phyloP scores from a whole-genome alignment of 805 yeast species.

The Hyphopichia homilentoma region DNA sequence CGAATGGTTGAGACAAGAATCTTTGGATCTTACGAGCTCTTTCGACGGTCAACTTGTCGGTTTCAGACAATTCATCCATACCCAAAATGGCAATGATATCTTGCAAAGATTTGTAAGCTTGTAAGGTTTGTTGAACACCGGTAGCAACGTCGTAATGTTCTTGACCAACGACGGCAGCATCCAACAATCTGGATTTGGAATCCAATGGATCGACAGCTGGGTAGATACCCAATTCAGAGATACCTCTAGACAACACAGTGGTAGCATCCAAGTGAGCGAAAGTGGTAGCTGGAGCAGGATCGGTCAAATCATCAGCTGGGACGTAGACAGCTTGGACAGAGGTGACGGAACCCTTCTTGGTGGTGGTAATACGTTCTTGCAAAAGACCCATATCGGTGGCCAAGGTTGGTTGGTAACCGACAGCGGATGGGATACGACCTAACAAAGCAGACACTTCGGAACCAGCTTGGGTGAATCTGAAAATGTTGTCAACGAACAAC shows the following conservation, averaged over 20 bases:
- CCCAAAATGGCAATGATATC: constrained; percentile 99
- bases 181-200: constrained; percentile 98
- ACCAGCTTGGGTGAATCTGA: constrained; percentile 99
- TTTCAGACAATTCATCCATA: constrained; percentile 99
- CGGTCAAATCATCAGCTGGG: constrained; percentile 99
- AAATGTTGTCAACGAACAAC: constrained; percentile 98
- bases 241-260: constrained; percentile 99
- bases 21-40: constrained; percentile 99
- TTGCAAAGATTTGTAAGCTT: constrained; percentile 99
- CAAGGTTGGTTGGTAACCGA: constrained; percentile 99
- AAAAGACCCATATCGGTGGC: constrained; percentile 99
- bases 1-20: constrained; percentile 99
- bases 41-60: constrained; percentile 98
- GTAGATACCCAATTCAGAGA: constrained; percentile 99
- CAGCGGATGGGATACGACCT: constrained; percentile 99
- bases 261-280: constrained; percentile 99
- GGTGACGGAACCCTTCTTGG: constrained; percentile 99
- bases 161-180: constrained; percentile 95
- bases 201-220: constrained; percentile 99
- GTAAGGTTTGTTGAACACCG: constrained; percentile 95
- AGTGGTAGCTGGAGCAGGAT: constrained; percentile 99
- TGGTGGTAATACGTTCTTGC: constrained; percentile 99
- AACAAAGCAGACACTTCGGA: constrained; percentile 99
- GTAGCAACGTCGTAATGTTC: constrained; percentile 98
- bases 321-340: constrained; percentile 99